Percentiles rank a stretch among this genome's conserved stretches.
These are phyloP conservation scores for Aspergillus steynii DNA, from an alignment of 495 filamentous ascomycete genomes.

Conservation along the genomic window DNA sequence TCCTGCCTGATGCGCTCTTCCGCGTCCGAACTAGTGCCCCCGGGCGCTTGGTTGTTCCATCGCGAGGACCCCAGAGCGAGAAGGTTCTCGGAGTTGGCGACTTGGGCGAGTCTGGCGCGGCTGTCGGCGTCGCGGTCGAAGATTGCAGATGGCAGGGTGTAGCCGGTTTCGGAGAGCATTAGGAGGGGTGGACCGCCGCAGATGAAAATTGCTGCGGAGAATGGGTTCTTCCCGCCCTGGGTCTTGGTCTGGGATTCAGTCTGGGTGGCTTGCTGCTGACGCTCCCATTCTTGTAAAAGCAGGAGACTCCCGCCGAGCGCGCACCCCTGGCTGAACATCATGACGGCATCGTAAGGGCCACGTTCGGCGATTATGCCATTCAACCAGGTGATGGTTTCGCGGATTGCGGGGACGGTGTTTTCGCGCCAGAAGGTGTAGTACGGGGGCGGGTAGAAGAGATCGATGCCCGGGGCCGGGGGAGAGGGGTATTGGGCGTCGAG, in stretches of 20 bases:
- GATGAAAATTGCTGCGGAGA: slow-evolving; percentile 48
- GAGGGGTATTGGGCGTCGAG: slow-evolving; percentile 49
- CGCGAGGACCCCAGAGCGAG: neutral
- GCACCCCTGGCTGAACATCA: slow-evolving; percentile 63
- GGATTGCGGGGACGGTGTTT: slow-evolving; percentile 36
- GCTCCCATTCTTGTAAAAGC: slow-evolving; percentile 39
- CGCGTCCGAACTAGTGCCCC: too few relatives aligned
- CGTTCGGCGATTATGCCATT: slow-evolving; percentile 42
- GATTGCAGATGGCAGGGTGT: neutral
- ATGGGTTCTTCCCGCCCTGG: slow-evolving; percentile 28
- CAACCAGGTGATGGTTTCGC: slow-evolving; percentile 46
- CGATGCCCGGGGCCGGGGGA: slow-evolving; percentile 51
- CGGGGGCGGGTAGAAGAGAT: slow-evolving; percentile 51
- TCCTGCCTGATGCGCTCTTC: neutral
- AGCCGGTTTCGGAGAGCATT: slow-evolving; percentile 5
- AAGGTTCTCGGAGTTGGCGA: neutral
- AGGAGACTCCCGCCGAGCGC: slow-evolving; percentile 48
- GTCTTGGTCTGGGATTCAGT: too few relatives aligned
- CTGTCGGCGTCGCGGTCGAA: neutral
- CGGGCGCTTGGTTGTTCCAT: slow-evolving; percentile 1
- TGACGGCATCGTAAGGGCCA: slow-evolving; percentile 61
- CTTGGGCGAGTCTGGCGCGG: neutral
- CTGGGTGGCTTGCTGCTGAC: slow-evolving; percentile 25
- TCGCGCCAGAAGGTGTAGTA: slow-evolving; percentile 52
- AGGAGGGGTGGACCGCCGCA: slow-evolving; percentile 13